Conservation (phyloP, 2,329 filamentous ascomycete species). For the Mycosphaerella sp. region DNA sequence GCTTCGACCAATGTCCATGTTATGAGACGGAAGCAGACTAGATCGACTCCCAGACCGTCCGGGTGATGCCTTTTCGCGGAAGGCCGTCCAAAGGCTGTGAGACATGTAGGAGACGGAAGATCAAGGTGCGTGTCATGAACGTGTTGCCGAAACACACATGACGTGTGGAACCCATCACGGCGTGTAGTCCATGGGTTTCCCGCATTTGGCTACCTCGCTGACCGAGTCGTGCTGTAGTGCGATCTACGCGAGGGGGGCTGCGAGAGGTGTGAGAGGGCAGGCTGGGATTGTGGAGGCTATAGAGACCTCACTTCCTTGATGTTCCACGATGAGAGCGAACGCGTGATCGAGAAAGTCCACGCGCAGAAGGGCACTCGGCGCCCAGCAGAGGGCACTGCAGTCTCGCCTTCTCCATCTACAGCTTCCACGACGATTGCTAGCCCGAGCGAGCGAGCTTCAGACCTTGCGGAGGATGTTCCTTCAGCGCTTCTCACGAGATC, state of each 20-base stretch:
- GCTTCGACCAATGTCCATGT: not conserved
- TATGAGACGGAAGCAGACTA: not conserved
- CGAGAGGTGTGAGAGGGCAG: constrained; percentile 17
- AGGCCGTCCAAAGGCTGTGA: constrained; percentile 19
- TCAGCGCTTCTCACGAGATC: not conserved
- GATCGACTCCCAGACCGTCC: not conserved
- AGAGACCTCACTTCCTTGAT: constrained; percentile 12
- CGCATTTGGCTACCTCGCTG: constrained; percentile 11
- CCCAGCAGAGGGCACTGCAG: constrained; percentile 3
- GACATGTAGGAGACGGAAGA: constrained; percentile 22
- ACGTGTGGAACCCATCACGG: not conserved
- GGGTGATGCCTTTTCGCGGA: constrained; percentile 15
- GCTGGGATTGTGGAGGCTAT: constrained; percentile 17
- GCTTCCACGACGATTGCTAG: not conserved
- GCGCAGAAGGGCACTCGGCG: constrained; percentile 12
- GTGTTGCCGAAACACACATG: not conserved
- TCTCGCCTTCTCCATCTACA: not conserved
- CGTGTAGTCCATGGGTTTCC: not conserved
- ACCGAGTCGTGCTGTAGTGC: constrained; percentile 10
- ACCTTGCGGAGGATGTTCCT: not conserved
- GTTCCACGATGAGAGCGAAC: constrained; percentile 18
- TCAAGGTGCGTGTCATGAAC: constrained; percentile 18
- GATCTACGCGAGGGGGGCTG: constrained; percentile 15
- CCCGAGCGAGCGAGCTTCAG: not conserved
- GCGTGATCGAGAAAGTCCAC: constrained; percentile 13